These are phyloP conservation scores for Ehretia macrophylla DNA, from an alignment of 257 asterid genomes.

Conservation along the genomic window DNA sequence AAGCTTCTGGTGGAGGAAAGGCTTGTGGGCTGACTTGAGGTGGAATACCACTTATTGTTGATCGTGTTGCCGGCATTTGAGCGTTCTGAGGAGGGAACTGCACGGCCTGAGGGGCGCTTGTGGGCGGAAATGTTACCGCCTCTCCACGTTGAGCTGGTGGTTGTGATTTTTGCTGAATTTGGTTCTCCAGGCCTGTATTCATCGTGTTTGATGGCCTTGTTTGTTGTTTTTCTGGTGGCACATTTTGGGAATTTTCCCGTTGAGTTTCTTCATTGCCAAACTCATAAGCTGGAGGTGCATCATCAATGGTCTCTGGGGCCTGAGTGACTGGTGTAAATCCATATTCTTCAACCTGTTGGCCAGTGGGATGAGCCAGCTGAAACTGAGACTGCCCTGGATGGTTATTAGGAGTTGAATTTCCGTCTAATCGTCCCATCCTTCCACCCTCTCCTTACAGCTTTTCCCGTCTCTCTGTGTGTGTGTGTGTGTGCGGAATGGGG, in stretches of 20 bases:
- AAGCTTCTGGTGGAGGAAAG: slow-evolving; percentile 15
- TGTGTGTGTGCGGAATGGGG: neutral
- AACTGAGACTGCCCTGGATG: neutral
- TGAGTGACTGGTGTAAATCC: slow-evolving; percentile 4
- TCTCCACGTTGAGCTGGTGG: slow-evolving; percentile 4
- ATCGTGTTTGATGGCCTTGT: neutral
- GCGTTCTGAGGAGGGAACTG: slow-evolving; percentile 8
- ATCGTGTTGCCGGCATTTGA: slow-evolving; percentile 6
- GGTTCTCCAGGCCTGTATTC: neutral
- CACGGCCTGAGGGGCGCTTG: slow-evolving; percentile 1
- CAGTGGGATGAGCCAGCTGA: neutral
- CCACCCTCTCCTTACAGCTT: neutral
- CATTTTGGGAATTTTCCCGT: slow-evolving; percentile 8
- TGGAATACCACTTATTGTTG: slow-evolving; percentile 6
- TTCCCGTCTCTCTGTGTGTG: neutral
- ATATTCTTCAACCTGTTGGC: slow-evolving; percentile 6
- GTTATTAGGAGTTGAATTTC: neutral
- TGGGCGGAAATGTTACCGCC: too few species aligned
- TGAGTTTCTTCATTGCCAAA: slow-evolving; percentile 15
- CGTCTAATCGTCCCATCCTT: slow-evolving; percentile 19
- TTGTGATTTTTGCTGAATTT: neutral
- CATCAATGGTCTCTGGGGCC: slow-evolving; percentile 20
- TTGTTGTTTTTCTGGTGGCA: slow-evolving; percentile 2
- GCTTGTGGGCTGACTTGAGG: slow-evolving; percentile 4
- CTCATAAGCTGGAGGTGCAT: slow-evolving; percentile 12